Evolutionary conservation across 805 yeast species (phyloP).

Genomic region (Hanseniaspora lachancei): DNA sequence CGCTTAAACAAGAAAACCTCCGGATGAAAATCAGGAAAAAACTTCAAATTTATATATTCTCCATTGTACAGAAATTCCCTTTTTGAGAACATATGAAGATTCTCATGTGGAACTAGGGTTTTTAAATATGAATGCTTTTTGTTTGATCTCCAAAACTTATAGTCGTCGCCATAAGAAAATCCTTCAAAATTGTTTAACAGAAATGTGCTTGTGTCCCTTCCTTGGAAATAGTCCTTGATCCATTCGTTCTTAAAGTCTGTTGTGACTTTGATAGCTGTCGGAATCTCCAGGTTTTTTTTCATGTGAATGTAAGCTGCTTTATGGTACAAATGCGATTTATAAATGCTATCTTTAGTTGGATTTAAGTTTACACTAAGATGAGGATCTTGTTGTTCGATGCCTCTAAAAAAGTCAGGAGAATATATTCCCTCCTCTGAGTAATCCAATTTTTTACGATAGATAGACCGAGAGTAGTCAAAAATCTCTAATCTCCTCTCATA

Average conservation of each 20-base stretch:
- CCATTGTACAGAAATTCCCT: conserved; percentile 16
- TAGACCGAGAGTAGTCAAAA: background rate
- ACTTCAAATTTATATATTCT: conserved; percentile 19
- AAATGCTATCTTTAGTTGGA: background rate
- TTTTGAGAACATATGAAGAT: background rate
- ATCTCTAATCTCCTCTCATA: background rate
- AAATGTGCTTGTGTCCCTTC: background rate
- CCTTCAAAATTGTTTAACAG: background rate
- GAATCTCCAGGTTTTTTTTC: background rate
- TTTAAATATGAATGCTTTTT: background rate
- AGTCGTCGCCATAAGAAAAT: background rate
- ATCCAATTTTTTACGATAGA: background rate
- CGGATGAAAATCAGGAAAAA: conserved; percentile 22
- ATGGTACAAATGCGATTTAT: background rate
- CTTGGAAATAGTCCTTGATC: background rate
- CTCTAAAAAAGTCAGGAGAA: background rate
- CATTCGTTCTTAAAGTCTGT: background rate
- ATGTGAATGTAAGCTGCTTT: background rate
- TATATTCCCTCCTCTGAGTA: background rate
- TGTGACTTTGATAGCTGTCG: background rate
- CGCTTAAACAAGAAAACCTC: conserved; percentile 23
- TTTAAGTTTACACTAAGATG: background rate
- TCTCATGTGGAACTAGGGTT: background rate
- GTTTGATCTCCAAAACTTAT: background rate
- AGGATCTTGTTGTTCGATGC: background rate